Conservation (phyloP, 2,329 filamentous ascomycete species). For the Dothiorella sarmentorum region DNA sequence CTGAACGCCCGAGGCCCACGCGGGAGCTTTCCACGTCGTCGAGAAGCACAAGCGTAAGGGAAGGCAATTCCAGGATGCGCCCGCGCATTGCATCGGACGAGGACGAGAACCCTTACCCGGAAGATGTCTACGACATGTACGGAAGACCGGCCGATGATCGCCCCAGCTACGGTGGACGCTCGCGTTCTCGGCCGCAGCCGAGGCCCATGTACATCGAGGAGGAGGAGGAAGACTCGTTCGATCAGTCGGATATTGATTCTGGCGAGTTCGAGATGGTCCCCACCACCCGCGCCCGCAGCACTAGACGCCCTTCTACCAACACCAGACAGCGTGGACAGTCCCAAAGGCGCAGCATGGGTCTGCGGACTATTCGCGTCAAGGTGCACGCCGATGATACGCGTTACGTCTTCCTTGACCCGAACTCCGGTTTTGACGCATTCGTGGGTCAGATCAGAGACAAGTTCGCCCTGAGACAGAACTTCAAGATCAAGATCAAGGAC, state of each 20-base stretch:
- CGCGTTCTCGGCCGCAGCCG: slow-evolving; percentile 32
- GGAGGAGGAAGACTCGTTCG: slow-evolving; percentile 67
- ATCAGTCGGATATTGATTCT: slow-evolving; percentile 71
- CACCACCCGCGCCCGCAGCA: slow-evolving; percentile 27
- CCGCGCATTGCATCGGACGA: slow-evolving; percentile 41
- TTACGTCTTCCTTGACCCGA: slow-evolving; percentile 79
- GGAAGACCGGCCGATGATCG: slow-evolving; percentile 32
- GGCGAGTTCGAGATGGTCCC: slow-evolving; percentile 77
- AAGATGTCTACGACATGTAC: slow-evolving; percentile 64
- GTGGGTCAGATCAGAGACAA: slow-evolving; percentile 79
- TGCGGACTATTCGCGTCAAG: slow-evolving; percentile 81
- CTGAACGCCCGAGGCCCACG: slow-evolving; percentile 41
- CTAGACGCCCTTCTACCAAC: slow-evolving; percentile 30
- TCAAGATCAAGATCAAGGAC: slow-evolving; percentile 86
- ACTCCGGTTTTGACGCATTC: slow-evolving; percentile 72
- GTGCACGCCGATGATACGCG: slow-evolving; percentile 83
- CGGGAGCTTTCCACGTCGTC: slow-evolving; percentile 33
- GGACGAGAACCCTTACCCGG: slow-evolving; percentile 61
- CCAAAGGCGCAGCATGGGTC: slow-evolving; percentile 41
- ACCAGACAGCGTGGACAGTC: not conserved
- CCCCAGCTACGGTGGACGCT: slow-evolving; percentile 27
- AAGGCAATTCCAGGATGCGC: slow-evolving; percentile 22
- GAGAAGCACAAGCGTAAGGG: slow-evolving; percentile 24
- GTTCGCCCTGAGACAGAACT: slow-evolving; percentile 71
- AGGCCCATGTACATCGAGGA: slow-evolving; percentile 71